Base-by-base conservation (phyloP, 2,329 filamentous ascomycete genomes). In the Dendrostoma leiphaemia region DNA sequence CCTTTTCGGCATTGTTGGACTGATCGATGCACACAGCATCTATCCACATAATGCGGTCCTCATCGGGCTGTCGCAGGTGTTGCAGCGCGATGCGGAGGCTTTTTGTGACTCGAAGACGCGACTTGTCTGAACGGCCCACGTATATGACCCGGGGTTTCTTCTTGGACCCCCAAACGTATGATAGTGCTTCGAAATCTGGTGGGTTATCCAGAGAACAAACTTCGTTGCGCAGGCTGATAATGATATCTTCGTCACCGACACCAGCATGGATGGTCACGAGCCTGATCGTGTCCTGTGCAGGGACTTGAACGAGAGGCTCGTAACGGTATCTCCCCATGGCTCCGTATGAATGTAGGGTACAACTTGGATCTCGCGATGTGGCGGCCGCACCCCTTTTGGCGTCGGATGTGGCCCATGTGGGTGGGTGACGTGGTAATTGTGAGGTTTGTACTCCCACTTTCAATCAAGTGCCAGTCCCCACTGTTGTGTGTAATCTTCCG, bases 1-100 rank as follows among this genome's bases (percentile, higher is more conserved):
- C 28, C 4, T 51, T 44, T 35, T 51, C 48, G 2, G 24, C 5
- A 5, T 44, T 12, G 9, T 51, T 26, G 48, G 48, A 51, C 38
- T 51, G 48, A 2, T 51, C 32, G 17, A 51, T 51, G 13, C 38
- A 51, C 9, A 51, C 8, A 6, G 48, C 29, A 13, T 51, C 48
- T 31, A 51, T 3, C 38, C 38, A 51, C 29, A 51, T 34, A 28
- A 51, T 15, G 15, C 48, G 48, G 12, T 34, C 12, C 6, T 28
- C 15, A 8, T 35, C 19, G 19, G 19, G 12, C 4, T 37, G 9
- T 1, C 38, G 38, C 2, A 51, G 38, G 19, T 44, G 37, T 21
- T 35, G 29, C 19, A 29, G 46, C n/a, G 46, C 46, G 4, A n/a
- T 28, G 17, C 4, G 35, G 12, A 48, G 46, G 24, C 13, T 48